phyloP scores from a whole-genome alignment of 768 basidiomycete species.

The Lactifluus rugatus region DNA sequence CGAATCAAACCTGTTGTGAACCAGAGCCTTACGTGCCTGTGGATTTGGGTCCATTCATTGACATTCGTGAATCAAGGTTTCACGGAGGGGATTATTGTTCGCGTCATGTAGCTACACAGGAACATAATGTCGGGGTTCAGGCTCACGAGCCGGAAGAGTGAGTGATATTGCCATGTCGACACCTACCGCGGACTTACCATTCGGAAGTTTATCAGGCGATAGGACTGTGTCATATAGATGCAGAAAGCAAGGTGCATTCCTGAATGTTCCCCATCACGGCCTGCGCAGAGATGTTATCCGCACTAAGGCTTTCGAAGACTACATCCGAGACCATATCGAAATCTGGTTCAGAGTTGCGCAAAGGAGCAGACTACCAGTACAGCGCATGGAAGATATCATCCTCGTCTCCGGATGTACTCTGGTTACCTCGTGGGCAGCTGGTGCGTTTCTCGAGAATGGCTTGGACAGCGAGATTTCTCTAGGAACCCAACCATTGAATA shows the following conservation, averaged over 20 bases:
- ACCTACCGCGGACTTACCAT: not conserved
- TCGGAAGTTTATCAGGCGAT: not conserved
- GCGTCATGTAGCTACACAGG: not conserved
- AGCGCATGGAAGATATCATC: constrained; percentile 13
- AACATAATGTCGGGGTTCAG: not conserved
- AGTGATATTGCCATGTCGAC: not conserved
- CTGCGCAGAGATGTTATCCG: not conserved
- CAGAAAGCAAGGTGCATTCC: not conserved
- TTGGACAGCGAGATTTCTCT: not conserved
- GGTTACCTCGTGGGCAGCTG: constrained; percentile 1
- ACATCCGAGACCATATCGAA: constrained; percentile 7
- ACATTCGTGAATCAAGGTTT: not conserved
- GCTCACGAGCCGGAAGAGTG: not conserved
- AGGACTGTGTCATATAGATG: not conserved
- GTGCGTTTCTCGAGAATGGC: not conserved
- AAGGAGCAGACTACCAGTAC: not conserved
- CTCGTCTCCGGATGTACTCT: constrained; percentile 8
- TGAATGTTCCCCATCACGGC: not conserved
- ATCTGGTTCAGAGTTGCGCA: constrained; percentile 1
- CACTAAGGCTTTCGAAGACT: constrained; percentile 6
- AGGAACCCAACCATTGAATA: not conserved
- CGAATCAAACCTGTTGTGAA: not conserved
- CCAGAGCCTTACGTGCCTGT: not conserved
- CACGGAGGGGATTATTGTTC: not conserved
- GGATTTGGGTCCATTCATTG: not conserved